Base-by-base conservation (phyloP, 2,329 filamentous ascomycete species). In the Fusarium luffae region DNA sequence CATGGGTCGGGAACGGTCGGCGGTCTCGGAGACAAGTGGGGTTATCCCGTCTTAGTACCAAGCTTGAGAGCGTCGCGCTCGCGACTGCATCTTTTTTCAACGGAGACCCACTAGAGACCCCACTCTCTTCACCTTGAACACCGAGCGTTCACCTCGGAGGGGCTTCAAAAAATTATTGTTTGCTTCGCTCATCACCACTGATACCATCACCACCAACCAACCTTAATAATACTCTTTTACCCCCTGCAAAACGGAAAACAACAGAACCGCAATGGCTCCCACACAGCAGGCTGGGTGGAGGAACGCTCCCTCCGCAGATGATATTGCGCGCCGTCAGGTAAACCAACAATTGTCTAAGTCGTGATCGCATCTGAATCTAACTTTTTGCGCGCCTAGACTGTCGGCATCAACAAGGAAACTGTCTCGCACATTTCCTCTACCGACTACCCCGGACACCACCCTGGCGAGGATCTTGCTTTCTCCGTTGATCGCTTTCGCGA, bases 391-490 rank as follows among this genome's bases (percentile, higher is more conserved):
- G 32, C 54, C 27, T 30, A 97, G 92, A 91, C 93, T 74, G 90
- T 99, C 76, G 89, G 91, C 74, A 90, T 99, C 82, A 93, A 96
- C 80, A 85, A 90, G 73, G 96, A 99, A 82, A 98, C 93, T 23
- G 92, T 99, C 76, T 92, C 92, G 73, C 90, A 98, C 83, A 92
- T 95, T 74, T 88, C 91, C 67, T 96, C 94, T 48, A 97, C 90
- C 75, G 95, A 98, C 78, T 97, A 95, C 79, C 97, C 97, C 18
- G 92, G 92, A 71, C 93, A 97, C 80, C 96, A 91, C 84, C 92
- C 93, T 5, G 93, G 93, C 74, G 96, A 98, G 83, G 92, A 97
- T 81, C 87, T 93, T 77, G 85, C 88, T 52, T 98, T 94, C 91
- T 86, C 92, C 64, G 83, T 94, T 54, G 85, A 92, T 3, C 85